Evolutionary conservation across 257 asterid species (phyloP), one percentile per base, ranked within the genome.

Genomic region (Solanum habrochaites): DNA sequence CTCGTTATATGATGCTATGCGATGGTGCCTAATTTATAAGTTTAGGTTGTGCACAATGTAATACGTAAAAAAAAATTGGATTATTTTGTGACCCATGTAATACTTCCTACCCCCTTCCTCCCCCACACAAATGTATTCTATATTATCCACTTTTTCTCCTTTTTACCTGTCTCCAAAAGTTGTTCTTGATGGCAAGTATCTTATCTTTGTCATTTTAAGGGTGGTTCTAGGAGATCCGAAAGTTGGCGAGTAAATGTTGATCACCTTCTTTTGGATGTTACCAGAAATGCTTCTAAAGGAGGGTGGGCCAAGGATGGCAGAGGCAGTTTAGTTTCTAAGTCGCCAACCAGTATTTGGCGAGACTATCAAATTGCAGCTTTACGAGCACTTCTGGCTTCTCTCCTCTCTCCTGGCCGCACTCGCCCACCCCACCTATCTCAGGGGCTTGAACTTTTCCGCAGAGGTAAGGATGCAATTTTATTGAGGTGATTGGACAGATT

Each of bases 371-470:
- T 93, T 77, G 94, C 98, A 88, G 90, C 97, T 73, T 93, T 97
- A 56, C 98, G 91, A 83, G 98, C 99, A 73, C 97, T 97, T 91
- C 88, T 92, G 91, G 98, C 96, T 58, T 97, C 99, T 88, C 97
- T 97, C 87, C 93, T 94, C 93, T 97, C 99, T 13, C 94, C 96
- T 7, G 92, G 95, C 85, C 90, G 90, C 85, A 89, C 74, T 85
- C 96, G 96, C 67, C 96, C 98, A 29, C 88, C 95, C 8, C 92
- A 95, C 90, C 93, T 95, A 25, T 90, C 94, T 70, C 93, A 88
- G 64, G 89, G 95, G 87, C 92, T 93, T 8, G 92, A 94, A 84
- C 96, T 95, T 89, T 94, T 94, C 82, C 94, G 92, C 25, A 90
- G 88, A 94, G 98, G 98, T 94, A 87, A 90, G 86, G 64, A 45